These are phyloP conservation scores for Candida frijolesensis DNA, from an alignment of 1,139 yeast genomes.

Conservation along the genomic window DNA sequence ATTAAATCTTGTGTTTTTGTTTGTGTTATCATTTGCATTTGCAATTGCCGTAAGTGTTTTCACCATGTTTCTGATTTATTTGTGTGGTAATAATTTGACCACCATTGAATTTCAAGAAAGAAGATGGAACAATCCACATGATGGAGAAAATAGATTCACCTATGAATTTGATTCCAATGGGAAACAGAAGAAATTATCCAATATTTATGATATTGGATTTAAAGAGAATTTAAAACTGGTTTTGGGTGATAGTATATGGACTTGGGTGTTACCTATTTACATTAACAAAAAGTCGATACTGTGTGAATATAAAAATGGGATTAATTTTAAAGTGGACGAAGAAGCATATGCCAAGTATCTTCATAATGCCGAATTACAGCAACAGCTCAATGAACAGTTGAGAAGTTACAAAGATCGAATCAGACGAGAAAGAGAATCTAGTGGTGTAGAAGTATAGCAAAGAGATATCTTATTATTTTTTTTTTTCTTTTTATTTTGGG, in stretches of 20 bases:
- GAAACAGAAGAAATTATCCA: slow-evolving; percentile 43
- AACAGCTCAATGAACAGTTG: slow-evolving; percentile 50
- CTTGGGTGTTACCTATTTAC: slow-evolving; percentile 74
- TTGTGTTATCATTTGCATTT: slow-evolving; percentile 63
- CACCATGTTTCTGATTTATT: slow-evolving; percentile 58
- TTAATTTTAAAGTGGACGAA: slow-evolving; percentile 52
- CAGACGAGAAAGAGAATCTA: slow-evolving; percentile 20
- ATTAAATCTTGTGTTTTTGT: slow-evolving; percentile 60
- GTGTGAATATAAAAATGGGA: slow-evolving; percentile 43
- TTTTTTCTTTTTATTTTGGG: no score
- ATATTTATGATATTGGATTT: slow-evolving; percentile 76
- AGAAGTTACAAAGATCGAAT: slow-evolving; percentile 27
- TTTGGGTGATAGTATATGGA: slow-evolving; percentile 67
- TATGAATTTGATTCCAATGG: slow-evolving; percentile 42
- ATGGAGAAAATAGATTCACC: slow-evolving; percentile 20
- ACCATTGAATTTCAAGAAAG: slow-evolving; percentile 76
- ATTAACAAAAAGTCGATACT: slow-evolving; percentile 28
- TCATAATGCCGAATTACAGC: slow-evolving; percentile 47
- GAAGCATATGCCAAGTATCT: slow-evolving; percentile 42
- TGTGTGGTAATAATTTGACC: slow-evolving; percentile 65
- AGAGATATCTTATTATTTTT: neutral
- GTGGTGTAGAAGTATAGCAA: slow-evolving; percentile 1
- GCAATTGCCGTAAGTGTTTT: slow-evolving; percentile 64
- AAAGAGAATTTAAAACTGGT: slow-evolving; percentile 62
- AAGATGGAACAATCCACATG: slow-evolving; percentile 40